Conservation (phyloP, 2,329 filamentous ascomycete genomes). For the Apiospora hydei region DNA sequence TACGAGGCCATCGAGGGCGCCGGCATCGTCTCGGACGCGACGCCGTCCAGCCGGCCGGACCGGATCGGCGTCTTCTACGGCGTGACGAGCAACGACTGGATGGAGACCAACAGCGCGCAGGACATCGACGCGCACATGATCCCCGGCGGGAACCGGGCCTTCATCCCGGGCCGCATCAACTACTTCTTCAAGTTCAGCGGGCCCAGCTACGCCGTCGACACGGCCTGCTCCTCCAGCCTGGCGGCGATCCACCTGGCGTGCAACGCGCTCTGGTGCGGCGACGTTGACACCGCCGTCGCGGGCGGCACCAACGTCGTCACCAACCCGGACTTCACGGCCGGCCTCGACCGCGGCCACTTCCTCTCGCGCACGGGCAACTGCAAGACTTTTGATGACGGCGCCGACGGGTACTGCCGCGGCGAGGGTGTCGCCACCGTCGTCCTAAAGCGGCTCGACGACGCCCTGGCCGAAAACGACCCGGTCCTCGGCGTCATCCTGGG, state of each 20-base stretch:
- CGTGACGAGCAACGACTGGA: conserved; percentile 76
- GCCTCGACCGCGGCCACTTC: conserved; percentile 70
- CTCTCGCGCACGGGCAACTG: conserved; percentile 55
- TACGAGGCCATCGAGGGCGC: conserved; percentile 76
- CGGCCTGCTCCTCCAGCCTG: conserved; percentile 77
- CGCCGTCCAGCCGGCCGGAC: conserved; percentile 59
- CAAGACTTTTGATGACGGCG: conserved; percentile 70
- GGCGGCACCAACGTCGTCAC: conserved; percentile 72
- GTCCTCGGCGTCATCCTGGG: conserved; percentile 50
- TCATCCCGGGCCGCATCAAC: conserved; percentile 47
- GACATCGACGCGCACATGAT: conserved; percentile 57
- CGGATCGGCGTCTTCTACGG: conserved; percentile 76
- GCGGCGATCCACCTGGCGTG: conserved; percentile 73
- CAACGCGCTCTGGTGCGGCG: conserved; percentile 63
- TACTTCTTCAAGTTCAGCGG: conserved; percentile 61
- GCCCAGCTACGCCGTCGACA: conserved; percentile 75
- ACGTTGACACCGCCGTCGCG: conserved; percentile 70
- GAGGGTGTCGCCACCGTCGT: conserved; percentile 35
- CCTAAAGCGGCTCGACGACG: conserved; percentile 36
- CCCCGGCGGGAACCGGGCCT: conserved; percentile 45
- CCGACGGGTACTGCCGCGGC: conserved; percentile 57
- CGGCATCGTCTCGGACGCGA: conserved; percentile 43
- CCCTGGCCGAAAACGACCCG: conserved; percentile 30
- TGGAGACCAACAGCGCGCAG: conserved; percentile 68
- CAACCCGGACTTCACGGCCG: conserved; percentile 70